A percentile compares a stretch with the other conserved stretches of the same genome.
phyloP scores from a whole-genome alignment of 495 filamentous ascomycete species.

The Massariosphaeria phaeospora region DNA sequence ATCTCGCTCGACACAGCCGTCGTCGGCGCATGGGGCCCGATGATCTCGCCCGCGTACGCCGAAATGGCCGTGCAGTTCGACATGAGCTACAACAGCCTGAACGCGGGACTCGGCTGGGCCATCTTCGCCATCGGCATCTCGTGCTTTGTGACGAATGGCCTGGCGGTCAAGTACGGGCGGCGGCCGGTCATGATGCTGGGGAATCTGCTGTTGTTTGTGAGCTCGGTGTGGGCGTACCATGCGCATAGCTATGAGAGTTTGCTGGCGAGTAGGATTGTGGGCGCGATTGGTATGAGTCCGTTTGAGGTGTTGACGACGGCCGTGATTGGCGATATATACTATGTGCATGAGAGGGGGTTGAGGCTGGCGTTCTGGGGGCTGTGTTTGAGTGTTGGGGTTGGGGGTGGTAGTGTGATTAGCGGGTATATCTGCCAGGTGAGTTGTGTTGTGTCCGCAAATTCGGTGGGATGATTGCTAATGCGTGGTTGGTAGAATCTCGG shows the following conservation, averaged over 20 bases:
- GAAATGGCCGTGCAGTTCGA: constrained; percentile 41
- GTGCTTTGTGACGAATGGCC: constrained; percentile 21
- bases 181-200: constrained; percentile 25
- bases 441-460: background rate
- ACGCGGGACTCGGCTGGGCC: constrained; percentile 34
- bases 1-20: constrained; percentile 41
- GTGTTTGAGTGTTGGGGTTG: constrained; percentile 44
- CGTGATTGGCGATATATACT: constrained; percentile 28
- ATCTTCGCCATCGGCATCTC: constrained; percentile 23
- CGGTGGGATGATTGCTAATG: background rate
- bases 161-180: constrained; percentile 24
- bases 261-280: constrained; percentile 34
- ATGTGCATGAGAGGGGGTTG: constrained; percentile 37
- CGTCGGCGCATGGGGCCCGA: constrained; percentile 39
- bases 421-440: constrained; percentile 24
- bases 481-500: constrained; percentile 13
- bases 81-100: constrained; percentile 39
- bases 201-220: constrained; percentile 29
- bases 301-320: constrained; percentile 21
- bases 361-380: constrained; percentile 37
- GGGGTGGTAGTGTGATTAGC: constrained; percentile 31
- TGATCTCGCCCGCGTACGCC: constrained; percentile 43
- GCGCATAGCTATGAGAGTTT: constrained; percentile 30
- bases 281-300: constrained; percentile 35
- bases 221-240: constrained; percentile 24